Conservation (phyloP, 176 grass and related monocot genomes). For the Zea luxurians region DNA sequence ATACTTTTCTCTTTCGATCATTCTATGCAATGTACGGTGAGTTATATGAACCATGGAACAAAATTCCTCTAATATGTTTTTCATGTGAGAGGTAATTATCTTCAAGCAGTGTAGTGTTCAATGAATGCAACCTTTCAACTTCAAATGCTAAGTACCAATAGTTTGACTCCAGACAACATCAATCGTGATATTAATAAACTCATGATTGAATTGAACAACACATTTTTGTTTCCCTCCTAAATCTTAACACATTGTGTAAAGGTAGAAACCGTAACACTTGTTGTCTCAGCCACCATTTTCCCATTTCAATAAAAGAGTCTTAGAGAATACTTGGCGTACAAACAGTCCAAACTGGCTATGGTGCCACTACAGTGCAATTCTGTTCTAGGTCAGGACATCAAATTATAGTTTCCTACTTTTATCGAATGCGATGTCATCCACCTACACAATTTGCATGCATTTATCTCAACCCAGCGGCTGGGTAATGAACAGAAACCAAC, state of each 20-base stretch:
- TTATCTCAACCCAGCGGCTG: conserved; percentile 18
- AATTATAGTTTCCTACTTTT: background rate
- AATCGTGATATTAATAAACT: background rate
- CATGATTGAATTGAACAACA: background rate
- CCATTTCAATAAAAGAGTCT: background rate
- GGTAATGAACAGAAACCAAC: background rate
- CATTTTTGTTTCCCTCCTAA: background rate
- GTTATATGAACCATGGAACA: too few species aligned
- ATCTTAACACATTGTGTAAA: background rate
- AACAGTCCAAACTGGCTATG: background rate
- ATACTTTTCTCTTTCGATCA: too few species aligned
- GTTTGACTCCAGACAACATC: background rate
- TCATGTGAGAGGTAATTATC: too few species aligned
- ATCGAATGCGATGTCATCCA: too few species aligned
- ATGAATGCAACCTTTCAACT: background rate
- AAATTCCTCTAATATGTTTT: too few species aligned
- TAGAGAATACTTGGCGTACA: conserved; percentile 23
- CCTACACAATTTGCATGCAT: background rate
- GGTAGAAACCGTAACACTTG: background rate
- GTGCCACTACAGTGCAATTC: background rate
- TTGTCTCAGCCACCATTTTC: conserved; percentile 4
- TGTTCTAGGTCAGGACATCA: background rate
- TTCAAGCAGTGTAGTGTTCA: background rate
- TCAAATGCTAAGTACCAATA: background rate
- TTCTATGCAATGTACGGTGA: too few species aligned